Percentiles rank a stretch among this genome's conserved stretches.
Conservation (phyloP, 208 protist genomes). For the Leishmania amazonensis region DNA sequence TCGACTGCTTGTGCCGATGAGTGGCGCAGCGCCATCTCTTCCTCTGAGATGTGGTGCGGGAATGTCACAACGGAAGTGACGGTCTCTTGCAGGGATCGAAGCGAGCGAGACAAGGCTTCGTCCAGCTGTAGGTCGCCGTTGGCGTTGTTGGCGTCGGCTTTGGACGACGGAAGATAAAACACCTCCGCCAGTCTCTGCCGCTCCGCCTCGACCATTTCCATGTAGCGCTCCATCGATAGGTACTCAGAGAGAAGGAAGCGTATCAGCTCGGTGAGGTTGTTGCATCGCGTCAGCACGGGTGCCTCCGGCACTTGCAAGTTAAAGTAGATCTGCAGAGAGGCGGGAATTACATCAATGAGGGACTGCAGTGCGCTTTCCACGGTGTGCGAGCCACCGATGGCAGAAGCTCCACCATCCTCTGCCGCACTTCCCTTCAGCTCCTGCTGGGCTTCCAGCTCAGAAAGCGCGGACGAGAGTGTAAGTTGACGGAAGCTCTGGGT, state of each 20-base stretch:
- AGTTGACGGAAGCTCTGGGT: background rate
- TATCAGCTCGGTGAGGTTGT: conserved; percentile 15
- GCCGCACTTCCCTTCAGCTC: background rate
- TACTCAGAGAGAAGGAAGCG: conserved; percentile 32
- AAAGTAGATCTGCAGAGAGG: conserved; percentile 39
- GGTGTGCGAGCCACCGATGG: conserved; percentile 1
- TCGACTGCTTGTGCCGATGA: conserved; percentile 39
- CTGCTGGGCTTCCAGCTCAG: conserved; percentile 27
- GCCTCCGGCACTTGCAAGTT: conserved; percentile 18
- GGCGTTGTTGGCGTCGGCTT: background rate
- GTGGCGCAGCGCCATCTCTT: conserved; percentile 29
- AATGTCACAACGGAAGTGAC: conserved; percentile 35
- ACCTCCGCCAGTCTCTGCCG: conserved; percentile 13
- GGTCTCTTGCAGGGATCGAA: conserved; percentile 31
- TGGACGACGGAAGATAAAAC: conserved; percentile 9
- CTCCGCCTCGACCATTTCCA: conserved; percentile 29
- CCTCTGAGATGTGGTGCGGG: conserved; percentile 35
- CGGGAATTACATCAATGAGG: conserved; percentile 26
- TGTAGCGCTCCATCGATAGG: conserved; percentile 37
- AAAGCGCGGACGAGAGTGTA: conserved; percentile 13
- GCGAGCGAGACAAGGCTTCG: conserved; percentile 21
- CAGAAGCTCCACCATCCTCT: background rate
- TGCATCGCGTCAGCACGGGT: conserved; percentile 17
- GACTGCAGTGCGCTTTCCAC: conserved; percentile 18
- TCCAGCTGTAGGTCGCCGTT: conserved; percentile 16